These are phyloP conservation scores for Termitomyces sp. DNA, from an alignment of 768 basidiomycete genomes.

Conservation along the genomic window DNA sequence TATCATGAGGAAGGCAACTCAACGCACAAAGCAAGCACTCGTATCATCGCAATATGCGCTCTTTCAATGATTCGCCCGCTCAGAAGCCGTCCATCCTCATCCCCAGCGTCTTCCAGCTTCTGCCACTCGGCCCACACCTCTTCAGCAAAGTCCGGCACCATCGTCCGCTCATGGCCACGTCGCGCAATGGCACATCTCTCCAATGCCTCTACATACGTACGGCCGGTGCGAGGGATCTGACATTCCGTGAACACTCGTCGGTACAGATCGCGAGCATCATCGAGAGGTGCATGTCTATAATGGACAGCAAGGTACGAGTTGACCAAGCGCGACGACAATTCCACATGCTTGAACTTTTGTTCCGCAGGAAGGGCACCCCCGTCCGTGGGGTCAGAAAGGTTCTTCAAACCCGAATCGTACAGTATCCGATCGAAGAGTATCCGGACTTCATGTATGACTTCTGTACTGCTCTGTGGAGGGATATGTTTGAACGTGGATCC, in stretches of 20 bases:
- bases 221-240: conserved; percentile 41
- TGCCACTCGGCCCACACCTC: conserved; percentile 68
- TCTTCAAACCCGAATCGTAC: conserved; percentile 28
- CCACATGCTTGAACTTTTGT: conserved; percentile 52
- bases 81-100: conserved; percentile 21
- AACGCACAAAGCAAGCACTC: conserved; percentile 56
- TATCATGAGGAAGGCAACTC: background rate
- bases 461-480: conserved; percentile 68
- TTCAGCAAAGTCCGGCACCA: conserved; percentile 48
- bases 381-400: background rate
- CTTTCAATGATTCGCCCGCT: conserved; percentile 57
- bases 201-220: conserved; percentile 60
- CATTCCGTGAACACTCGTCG: conserved; percentile 39
- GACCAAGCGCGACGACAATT: conserved; percentile 55
- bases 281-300: conserved; percentile 49
- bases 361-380: conserved; percentile 10
- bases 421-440: conserved; percentile 62
- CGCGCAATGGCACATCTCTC: conserved; percentile 51
- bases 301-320: conserved; percentile 81
- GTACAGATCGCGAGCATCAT: conserved; percentile 44
- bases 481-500: conserved; percentile 39
- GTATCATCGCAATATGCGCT: conserved; percentile 64
- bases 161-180: conserved; percentile 38
- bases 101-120: conserved; percentile 34
- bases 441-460: conserved; percentile 64